Evolutionary conservation across 2,329 filamentous ascomycete genomes (phyloP), one percentile per base, ranked within the genome.

Genomic region (Dactylellina leptospora): DNA sequence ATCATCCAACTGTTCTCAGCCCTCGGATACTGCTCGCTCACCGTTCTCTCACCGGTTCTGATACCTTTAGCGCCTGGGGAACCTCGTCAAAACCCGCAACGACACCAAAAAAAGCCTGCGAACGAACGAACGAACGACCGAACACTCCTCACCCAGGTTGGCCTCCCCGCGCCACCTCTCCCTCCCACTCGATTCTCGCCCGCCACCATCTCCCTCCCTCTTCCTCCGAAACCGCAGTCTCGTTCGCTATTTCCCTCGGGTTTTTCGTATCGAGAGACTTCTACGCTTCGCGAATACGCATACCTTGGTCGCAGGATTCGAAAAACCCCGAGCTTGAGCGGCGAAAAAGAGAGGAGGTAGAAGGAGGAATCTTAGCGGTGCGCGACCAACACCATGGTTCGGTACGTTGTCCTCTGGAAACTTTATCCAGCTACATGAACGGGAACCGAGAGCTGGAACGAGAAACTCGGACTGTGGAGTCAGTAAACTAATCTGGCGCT

Each of bases 21-120:
- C 28, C 48, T 22, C 48, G 25, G 47, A 51, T 33, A 38, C 23
- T 20, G 9, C n/a, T n/a, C n/a, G n/a, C n/a, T n/a, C n/a, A 27
- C 47, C 51, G 51, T 18, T n/a, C 27, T 53, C 36, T 30, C 8
- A 36, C 13, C n/a, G 1, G 36, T 56, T 56, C 61, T 58, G 61
- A 58, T 58, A 58, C 61, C 30, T 30, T 63, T 63, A 63, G 66
- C 66, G 66, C 66, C 55, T 54, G 55, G 51, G 25, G 20, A 51
- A 51, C 48, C 40, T 50, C 58, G 47, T 58, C 56, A 62, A 71
- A 71, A 58, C 48, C 18, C 36, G 36, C 36, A 40, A 40, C 36
- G 36, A 62, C 55, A 61, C n/a, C 40, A 8, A 66, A 51, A 30
- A 61, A 27, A 28, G 48, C 45, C 47, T 60, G 55, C 63, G 54